These are phyloP conservation scores for Globisporangium nodosum DNA, from an alignment of 352 stramenopile genomes.

Conservation along the genomic window DNA sequence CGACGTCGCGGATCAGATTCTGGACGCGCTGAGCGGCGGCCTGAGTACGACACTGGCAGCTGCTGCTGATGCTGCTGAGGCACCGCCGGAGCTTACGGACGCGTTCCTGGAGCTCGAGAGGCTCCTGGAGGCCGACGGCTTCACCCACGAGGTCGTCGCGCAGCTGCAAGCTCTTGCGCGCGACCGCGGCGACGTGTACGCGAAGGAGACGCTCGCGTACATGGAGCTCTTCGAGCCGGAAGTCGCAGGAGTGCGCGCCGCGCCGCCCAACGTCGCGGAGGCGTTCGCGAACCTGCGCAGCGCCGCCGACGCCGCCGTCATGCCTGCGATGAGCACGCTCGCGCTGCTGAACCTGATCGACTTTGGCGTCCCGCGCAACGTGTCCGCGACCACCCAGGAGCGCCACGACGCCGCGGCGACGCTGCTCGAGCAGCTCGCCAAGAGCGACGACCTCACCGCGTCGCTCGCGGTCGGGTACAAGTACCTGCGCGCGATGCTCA, in stretches of 20 bases:
- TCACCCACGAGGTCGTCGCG: constrained; percentile 31
- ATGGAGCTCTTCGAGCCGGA: constrained; percentile 51
- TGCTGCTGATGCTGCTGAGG: not conserved
- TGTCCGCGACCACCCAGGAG: constrained; percentile 16
- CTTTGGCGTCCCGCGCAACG: constrained; percentile 23
- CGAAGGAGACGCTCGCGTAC: constrained; percentile 53
- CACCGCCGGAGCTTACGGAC: constrained; percentile 27
- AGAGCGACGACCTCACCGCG: constrained; percentile 52
- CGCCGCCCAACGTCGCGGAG: constrained; percentile 25
- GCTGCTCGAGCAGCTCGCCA: constrained; percentile 25
- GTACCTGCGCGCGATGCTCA: constrained; percentile 32
- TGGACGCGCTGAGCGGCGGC: constrained; percentile 9
- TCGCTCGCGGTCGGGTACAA: constrained; percentile 54
- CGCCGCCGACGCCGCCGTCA: constrained; percentile 37
- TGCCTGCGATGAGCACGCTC: constrained; percentile 31
- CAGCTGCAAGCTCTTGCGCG: constrained; percentile 24
- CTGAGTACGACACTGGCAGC: not conserved
- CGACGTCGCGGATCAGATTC: constrained; percentile 19
- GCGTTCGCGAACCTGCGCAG: constrained; percentile 38
- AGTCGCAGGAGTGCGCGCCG: not conserved
- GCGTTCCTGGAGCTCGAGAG: constrained; percentile 47
- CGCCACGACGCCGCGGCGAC: constrained; percentile 28
- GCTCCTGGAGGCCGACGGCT: constrained; percentile 36
- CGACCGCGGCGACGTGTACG: constrained; percentile 33
- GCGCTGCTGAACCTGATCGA: constrained; percentile 59